Percentiles rank a stretch among this genome's conserved stretches.
Evolutionary conservation across 345 rosid species (phyloP).

Genomic region (Arabis hirsuta): DNA sequence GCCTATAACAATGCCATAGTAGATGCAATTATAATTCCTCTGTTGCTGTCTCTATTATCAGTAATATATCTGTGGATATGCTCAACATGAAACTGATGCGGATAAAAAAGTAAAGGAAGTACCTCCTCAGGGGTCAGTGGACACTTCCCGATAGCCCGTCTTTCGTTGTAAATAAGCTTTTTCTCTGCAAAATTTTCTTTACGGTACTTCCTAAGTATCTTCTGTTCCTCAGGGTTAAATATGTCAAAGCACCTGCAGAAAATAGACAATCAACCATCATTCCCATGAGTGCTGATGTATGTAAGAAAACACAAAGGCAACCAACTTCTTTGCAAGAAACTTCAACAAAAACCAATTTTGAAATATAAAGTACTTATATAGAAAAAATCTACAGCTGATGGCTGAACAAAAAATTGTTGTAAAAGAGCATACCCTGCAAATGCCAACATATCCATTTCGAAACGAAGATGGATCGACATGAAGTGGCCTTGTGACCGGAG

Average conservation of each 20-base stretch:
- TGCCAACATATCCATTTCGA: conserved; percentile 99
- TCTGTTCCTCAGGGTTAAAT: conserved; percentile 76
- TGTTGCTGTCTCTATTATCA: conserved; percentile 2
- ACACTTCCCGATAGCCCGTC: conserved; percentile 90
- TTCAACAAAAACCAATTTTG: conserved; percentile 12
- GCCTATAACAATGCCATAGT: conserved; percentile 7
- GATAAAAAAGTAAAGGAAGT: conserved; percentile 21
- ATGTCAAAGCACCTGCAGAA: conserved; percentile 85
- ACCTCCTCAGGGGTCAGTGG: conserved; percentile 97
- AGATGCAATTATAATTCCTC: conserved; percentile 18
- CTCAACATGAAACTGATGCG: conserved; percentile 19
- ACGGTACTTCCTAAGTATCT: conserved; percentile 76
- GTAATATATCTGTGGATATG: conserved; percentile 5
- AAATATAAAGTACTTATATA: conserved; percentile 3
- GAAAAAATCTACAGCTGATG: conserved; percentile 24
- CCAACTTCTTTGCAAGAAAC: conserved; percentile 9
- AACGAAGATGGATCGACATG: conserved; percentile 99
- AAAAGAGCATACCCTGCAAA: conserved; percentile 87
- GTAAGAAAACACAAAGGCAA: conserved; percentile 27
- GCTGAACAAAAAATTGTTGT: conserved; percentile 17
- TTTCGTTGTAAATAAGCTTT: conserved; percentile 64
- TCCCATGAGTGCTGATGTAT: conserved; percentile 16
- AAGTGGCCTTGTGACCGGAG: conserved; percentile 97
- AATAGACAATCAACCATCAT: conserved; percentile 6
- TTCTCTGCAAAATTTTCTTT: conserved; percentile 83